Conservation (phyloP, 1,284 basidiomycete genomes). For the Pulveroboletus ridleyi region DNA sequence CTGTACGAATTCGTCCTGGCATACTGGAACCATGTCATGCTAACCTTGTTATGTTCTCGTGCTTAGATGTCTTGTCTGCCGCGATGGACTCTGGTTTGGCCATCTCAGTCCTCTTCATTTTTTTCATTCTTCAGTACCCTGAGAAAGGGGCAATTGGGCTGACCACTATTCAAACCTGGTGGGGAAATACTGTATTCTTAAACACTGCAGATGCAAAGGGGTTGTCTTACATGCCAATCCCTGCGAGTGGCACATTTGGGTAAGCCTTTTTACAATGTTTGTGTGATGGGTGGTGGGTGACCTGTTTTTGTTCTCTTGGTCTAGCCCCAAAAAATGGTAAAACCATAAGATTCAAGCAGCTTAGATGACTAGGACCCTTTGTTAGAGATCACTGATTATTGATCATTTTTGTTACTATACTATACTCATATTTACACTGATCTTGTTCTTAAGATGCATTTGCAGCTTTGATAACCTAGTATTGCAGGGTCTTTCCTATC, state of each 20-base stretch:
- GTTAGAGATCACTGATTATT: too few relatives aligned
- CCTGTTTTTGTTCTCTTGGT: neutral
- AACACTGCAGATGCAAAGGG: constrained; percentile 50
- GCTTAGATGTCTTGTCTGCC: constrained; percentile 53
- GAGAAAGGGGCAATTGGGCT: constrained; percentile 63
- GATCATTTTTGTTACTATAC: too few relatives aligned
- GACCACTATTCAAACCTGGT: constrained; percentile 65
- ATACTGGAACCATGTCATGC: neutral
- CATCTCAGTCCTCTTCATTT: constrained; percentile 58
- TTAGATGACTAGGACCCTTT: neutral
- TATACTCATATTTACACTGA: too few relatives aligned
- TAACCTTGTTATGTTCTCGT: neutral
- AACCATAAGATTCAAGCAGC: constrained; percentile 13
- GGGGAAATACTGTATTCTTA: constrained; percentile 68
- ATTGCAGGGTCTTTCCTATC: too few relatives aligned
- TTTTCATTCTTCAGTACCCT: constrained; percentile 75
- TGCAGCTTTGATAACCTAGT: too few relatives aligned
- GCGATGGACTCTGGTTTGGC: constrained; percentile 64
- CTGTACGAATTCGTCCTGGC: constrained; percentile 33
- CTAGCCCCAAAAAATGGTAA: constrained; percentile 28
- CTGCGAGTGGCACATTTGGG: constrained; percentile 47
- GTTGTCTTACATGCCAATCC: constrained; percentile 35
- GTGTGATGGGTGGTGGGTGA: constrained; percentile 6
- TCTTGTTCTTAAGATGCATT: too few relatives aligned
- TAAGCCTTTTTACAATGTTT: constrained; percentile 18